A percentile compares a stretch with the other conserved stretches of the same genome.
Conservation (phyloP, 192 early-diverging fungal species). For the Coemansia guatemalensis region DNA sequence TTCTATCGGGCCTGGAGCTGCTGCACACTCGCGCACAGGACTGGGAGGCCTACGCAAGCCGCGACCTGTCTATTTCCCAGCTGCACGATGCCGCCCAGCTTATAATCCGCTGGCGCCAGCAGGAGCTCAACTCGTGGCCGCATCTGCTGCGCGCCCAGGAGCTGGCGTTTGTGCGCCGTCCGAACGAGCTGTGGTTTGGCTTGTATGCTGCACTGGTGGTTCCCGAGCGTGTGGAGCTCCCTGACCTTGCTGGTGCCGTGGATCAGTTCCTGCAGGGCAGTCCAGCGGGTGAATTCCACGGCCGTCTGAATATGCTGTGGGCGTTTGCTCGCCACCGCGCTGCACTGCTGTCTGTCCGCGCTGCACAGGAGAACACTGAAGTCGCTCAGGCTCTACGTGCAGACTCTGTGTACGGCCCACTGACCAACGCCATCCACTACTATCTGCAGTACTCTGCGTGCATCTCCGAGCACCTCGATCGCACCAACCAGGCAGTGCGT, state of each 20-base stretch:
- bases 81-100: constrained; percentile 66
- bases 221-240: constrained; percentile 1
- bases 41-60: constrained; percentile 88
- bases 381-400: constrained; percentile 3
- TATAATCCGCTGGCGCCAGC: constrained; percentile 89
- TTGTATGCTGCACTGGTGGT: constrained; percentile 52
- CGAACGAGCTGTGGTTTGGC: constrained; percentile 88
- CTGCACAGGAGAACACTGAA: not conserved
- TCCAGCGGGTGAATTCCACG: constrained; percentile 74
- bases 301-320: constrained; percentile 68
- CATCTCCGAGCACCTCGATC: constrained; percentile 59
- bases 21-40: constrained; percentile 87
- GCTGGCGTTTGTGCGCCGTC: constrained; percentile 60
- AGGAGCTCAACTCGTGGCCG: constrained; percentile 89
- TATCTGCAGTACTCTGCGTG: constrained; percentile 72
- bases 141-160: constrained; percentile 84
- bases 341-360: constrained; percentile 6
- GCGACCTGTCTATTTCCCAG: constrained; percentile 67
- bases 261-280: constrained; percentile 82
- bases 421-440: constrained; percentile 72
- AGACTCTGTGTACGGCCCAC: constrained; percentile 34
- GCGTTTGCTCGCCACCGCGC: constrained; percentile 55
- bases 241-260: constrained; percentile 60
- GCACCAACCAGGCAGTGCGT: constrained; percentile 68
- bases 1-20: constrained; percentile 86